phyloP scores from a whole-genome alignment of 352 stramenopile genomes.

The Pythium aquatile region DNA sequence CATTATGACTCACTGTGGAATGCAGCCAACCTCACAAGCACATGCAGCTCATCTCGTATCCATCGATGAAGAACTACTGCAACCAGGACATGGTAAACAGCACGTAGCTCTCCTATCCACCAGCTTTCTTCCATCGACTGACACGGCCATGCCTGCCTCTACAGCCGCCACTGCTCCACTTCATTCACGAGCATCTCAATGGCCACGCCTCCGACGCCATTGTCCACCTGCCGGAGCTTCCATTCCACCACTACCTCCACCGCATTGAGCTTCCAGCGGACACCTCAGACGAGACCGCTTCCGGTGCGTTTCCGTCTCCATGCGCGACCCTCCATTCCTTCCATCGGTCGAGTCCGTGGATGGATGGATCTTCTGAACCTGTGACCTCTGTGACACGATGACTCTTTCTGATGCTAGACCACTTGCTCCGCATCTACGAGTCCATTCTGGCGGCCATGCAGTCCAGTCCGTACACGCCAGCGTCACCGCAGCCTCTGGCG shows the following conservation, averaged over 20 bases:
- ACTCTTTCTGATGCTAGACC: constrained; percentile 15
- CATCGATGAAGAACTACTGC: constrained; percentile 63
- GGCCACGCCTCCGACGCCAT: constrained; percentile 34
- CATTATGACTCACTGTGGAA: neutral
- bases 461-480: constrained; percentile 30
- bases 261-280: constrained; percentile 43
- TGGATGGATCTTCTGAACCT: neutral
- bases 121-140: constrained; percentile 10
- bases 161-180: constrained; percentile 71
- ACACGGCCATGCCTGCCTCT: constrained; percentile 5
- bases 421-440: constrained; percentile 43
- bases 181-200: constrained; percentile 56
- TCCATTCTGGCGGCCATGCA: constrained; percentile 53
- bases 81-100: constrained; percentile 49
- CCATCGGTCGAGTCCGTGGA: neutral
- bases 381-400: neutral
- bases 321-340: neutral
- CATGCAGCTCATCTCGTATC: constrained; percentile 86
- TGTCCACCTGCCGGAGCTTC: constrained; percentile 60
- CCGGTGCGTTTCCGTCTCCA: constrained; percentile 26
- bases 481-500: constrained; percentile 38
- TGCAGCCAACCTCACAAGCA: constrained; percentile 83
- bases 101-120: neutral
- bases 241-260: constrained; percentile 75
- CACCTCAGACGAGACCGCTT: constrained; percentile 40